A percentile compares a stretch with the other conserved stretches of the same genome.
phyloP scores from a whole-genome alignment of 306 rosid species.

The Dryas drummondii region DNA sequence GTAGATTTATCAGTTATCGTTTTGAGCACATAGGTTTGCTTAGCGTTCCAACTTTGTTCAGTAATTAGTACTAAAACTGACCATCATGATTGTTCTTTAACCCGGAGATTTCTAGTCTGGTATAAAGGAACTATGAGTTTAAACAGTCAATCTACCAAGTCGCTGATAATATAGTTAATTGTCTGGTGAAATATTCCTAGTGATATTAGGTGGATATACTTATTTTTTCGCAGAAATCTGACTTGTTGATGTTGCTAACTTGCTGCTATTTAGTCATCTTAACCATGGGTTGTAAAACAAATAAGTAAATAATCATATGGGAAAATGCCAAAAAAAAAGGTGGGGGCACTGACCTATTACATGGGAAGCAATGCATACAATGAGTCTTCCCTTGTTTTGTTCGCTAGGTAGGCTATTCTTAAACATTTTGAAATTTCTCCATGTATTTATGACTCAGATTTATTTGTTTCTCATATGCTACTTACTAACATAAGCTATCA shows the following conservation, averaged over 20 bases:
- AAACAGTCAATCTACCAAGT: neutral
- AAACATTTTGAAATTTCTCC: slow-evolving; percentile 4
- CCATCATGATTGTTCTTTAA: neutral
- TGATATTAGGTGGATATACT: neutral
- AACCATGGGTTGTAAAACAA: neutral
- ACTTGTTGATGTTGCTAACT: neutral
- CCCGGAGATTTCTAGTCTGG: neutral
- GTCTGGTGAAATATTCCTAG: neutral
- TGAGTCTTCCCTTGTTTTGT: slow-evolving; percentile 21
- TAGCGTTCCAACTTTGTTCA: neutral
- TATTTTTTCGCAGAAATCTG: neutral
- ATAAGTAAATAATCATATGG: neutral
- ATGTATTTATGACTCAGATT: slow-evolving; percentile 5
- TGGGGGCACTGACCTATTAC: neutral
- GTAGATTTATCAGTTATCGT: too few species aligned
- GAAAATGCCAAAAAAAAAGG: neutral
- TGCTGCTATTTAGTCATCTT: neutral
- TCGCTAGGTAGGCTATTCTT: slow-evolving; percentile 7
- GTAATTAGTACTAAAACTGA: neutral
- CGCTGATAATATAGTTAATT: neutral
- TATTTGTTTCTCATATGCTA: slow-evolving; percentile 17
- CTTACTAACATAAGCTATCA: slow-evolving; percentile 28
- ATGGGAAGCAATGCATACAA: neutral
- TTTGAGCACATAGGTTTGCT: neutral
- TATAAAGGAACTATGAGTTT: neutral